Base-by-base conservation (phyloP, 129 eudicot species). In the Centrapalus pauciflorus region DNA sequence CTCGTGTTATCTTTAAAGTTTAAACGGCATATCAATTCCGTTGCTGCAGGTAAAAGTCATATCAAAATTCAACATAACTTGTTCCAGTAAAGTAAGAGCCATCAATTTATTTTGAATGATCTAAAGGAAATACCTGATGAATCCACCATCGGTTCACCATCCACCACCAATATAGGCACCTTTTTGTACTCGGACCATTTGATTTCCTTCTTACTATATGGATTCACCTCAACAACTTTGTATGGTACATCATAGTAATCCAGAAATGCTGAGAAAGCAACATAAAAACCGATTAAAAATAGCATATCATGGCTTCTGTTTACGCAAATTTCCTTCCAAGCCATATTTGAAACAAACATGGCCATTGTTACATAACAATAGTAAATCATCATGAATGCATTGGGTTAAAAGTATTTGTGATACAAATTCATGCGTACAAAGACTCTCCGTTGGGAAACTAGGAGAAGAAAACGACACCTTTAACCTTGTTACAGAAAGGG, bases 141-240 rank as follows among this genome's bases (percentile, higher is more conserved):
- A 78, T 89, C 89, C 40, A 76, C 80, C 84, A 89, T 55, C 64
- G 59, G 82, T 78, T 80, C 87, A 34, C 96, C 96, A 67, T 89
- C 94, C 55, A 89, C 87, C 77, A 82, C 55, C 62, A 89, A 50
- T 66, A 89, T 83, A 38, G 96, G 96, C 65, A 89, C 96, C 82
- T 89, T 89, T 82, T 83, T 85, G 81, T 89, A 85, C 51, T 85
- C 94, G 58, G 96, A 89, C 90, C 90, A 89, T 67, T 89, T 83
- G 70, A 85, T 85, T 82, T 89, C 96, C 80, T 85, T 89, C 69
- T 89, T 89, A 76, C 83, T 85, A 40, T 81, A 76, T 64, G 91
- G 91, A 76, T 85, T 81, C 64, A 85, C 91, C 81, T 85, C 96
- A 64, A 89, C 94, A 76, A 85, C 70, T 73, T 83, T 83, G 87